phyloP scores from a whole-genome alignment of 345 rosid genomes.

The Syzygium grande region DNA sequence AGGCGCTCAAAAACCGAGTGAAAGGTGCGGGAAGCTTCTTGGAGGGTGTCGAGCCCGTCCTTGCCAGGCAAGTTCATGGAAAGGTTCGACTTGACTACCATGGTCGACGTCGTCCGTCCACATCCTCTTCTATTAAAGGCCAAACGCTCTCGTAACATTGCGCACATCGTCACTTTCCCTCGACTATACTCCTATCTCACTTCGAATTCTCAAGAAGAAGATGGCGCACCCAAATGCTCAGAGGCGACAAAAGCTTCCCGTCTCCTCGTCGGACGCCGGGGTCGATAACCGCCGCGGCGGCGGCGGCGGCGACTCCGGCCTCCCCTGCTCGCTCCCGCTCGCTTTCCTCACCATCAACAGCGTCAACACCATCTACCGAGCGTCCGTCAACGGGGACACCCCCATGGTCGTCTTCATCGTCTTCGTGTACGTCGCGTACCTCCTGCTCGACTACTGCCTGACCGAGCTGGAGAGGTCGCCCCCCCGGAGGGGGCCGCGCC shows the following conservation, averaged over 20 bases:
- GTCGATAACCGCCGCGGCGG: neutral
- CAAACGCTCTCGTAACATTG: neutral
- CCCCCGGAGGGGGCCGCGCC: neutral
- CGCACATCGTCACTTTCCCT: neutral
- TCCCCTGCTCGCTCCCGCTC: neutral
- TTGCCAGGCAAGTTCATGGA: neutral
- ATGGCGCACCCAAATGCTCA: neutral
- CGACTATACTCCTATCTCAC: neutral
- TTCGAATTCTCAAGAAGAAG: neutral
- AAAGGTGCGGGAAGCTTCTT: neutral
- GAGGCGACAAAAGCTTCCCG: neutral
- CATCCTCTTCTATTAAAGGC: neutral
- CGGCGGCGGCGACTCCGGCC: neutral
- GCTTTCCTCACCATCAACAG: neutral
- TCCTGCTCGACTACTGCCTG: neutral
- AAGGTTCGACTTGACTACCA: neutral
- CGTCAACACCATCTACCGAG: neutral
- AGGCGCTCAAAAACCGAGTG: neutral
- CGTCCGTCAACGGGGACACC: neutral
- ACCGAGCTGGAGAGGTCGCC: neutral
- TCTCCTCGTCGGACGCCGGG: neutral
- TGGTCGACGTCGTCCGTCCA: no score
- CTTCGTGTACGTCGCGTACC: neutral
- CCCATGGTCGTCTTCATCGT: neutral
- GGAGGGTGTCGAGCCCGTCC: neutral